Evolutionary conservation across 2,329 filamentous ascomycete species (phyloP).

Genomic region (Exophiala bonariae): DNA sequence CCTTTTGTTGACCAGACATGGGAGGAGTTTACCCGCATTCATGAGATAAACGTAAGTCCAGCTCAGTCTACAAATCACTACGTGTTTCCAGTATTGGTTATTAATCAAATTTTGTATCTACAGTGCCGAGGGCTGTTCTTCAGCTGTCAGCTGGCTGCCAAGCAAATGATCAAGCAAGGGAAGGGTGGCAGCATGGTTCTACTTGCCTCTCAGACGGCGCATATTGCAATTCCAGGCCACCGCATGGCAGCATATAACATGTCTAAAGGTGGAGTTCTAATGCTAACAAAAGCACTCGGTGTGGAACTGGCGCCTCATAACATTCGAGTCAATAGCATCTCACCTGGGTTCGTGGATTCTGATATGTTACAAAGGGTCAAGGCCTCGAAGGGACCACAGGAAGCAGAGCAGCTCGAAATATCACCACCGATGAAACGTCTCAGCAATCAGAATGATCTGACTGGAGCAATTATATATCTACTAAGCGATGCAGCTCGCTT

Average conservation of each 20-base stretch:
- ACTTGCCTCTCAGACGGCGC: constrained; percentile 33
- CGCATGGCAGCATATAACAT: constrained; percentile 32
- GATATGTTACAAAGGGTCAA: background rate
- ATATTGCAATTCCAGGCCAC: constrained; percentile 39
- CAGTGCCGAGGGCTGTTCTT: constrained; percentile 48
- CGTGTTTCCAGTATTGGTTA: background rate
- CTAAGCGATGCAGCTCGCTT: constrained; percentile 42
- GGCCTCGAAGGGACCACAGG: too few relatives aligned
- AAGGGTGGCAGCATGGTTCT: constrained; percentile 32
- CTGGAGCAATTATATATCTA: constrained; percentile 42
- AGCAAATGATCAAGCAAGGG: constrained; percentile 52
- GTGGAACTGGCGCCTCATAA: constrained; percentile 35
- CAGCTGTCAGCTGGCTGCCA: constrained; percentile 49
- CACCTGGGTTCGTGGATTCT: constrained; percentile 84
- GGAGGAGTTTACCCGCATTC: constrained; percentile 43
- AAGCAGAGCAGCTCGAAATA: too few relatives aligned
- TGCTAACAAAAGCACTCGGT: constrained; percentile 40
- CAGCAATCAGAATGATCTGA: constrained; percentile 40
- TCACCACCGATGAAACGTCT: constrained; percentile 41
- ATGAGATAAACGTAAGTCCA: constrained; percentile 42
- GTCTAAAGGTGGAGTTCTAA: constrained; percentile 25
- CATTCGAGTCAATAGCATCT: constrained; percentile 42
- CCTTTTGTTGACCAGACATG: constrained; percentile 47
- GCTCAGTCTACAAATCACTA: background rate
- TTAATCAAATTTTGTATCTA: constrained; percentile 39